Percentiles rank a stretch among this genome's conserved stretches.
Evolutionary conservation across 768 basidiomycete species (phyloP).

Genomic region (Tylopilus vinaceipallidus): DNA sequence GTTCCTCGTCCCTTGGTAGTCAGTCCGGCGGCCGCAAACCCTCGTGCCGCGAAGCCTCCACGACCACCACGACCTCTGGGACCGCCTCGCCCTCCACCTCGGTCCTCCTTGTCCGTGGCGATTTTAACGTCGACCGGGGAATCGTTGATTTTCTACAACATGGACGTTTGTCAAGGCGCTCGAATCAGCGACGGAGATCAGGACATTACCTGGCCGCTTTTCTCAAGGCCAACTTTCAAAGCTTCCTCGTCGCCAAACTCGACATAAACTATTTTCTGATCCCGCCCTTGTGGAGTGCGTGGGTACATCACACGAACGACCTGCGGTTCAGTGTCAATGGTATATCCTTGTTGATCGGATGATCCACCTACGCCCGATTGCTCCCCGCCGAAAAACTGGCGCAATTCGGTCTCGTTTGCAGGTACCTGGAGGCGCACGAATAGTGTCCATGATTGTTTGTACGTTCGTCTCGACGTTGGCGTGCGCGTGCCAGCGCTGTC

Average conservation of each 20-base stretch:
- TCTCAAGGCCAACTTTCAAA: conserved; percentile 77
- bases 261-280: conserved; percentile 70
- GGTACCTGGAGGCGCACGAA: conserved; percentile 66
- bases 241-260: conserved; percentile 88
- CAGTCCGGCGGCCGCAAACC: conserved; percentile 69
- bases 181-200: conserved; percentile 15
- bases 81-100: conserved; percentile 44
- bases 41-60: conserved; percentile 55
- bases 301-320: conserved; percentile 71
- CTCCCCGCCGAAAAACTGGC: conserved; percentile 75
- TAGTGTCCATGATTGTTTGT: conserved; percentile 80
- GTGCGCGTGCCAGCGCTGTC: conserved; percentile 67
- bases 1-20: conserved; percentile 34
- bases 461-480: conserved; percentile 61
- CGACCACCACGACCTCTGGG: conserved; percentile 52
- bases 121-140: conserved; percentile 64
- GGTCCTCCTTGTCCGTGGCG: conserved; percentile 57
- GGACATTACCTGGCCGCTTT: conserved; percentile 60
- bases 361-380: conserved; percentile 57
- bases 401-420: conserved; percentile 61
- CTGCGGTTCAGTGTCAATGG: conserved; percentile 32
- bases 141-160: conserved; percentile 66
- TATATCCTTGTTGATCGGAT: not conserved
- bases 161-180: conserved; percentile 7
- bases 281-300: conserved; percentile 43